Evolutionary conservation across 306 rosid species (phyloP), one percentile per base, ranked within the genome.

Genomic region (Acmispon strigosus): DNA sequence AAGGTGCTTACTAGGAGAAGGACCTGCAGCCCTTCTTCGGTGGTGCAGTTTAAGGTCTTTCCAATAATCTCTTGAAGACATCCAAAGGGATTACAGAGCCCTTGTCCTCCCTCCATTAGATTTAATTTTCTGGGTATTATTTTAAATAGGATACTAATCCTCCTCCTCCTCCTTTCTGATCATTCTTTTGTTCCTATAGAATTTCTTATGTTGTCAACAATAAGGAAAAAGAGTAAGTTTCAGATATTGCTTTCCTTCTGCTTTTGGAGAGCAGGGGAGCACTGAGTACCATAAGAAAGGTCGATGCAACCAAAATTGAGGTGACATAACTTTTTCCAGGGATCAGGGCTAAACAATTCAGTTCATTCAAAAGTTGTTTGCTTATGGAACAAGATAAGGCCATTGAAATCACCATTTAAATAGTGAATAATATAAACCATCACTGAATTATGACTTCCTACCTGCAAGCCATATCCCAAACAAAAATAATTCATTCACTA

Each of bases 201-300:
- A 32, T 69, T 59, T 67, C 63, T 63, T 62, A 7, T 56, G 50
- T 3, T 39, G 54, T 8, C 37, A 47, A 43, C 50, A 12, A 72
- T 14, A 47, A 34, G 45, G 20, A 12, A 37, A 11, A 64, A 10
- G 10, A 12, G 42, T n/a, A 43, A 55, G 37, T 73, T 24, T 16
- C 19, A 73, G 27, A 79, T 14, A 60, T 43, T 68, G 7, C 10
- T 13, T 16, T 43, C 52, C 69, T 56, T 56, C 58, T n/a, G n/a
- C n/a, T 37, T 78, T 74, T 14, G 65, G 55, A 67, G 72, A 45
- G 15, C 48, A 61, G 22, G 42, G 18, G 42, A 66, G 79, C 19
- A n/a, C 8, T 41, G 45, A 44, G 68, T 17, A 16, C 8, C 55
- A 66, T 36, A 49, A 18, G 49, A 32, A 58, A 58, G 44, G 14